Conservation (phyloP, 1,284 basidiomycete genomes). For the Cystobasidium slooffiae region DNA sequence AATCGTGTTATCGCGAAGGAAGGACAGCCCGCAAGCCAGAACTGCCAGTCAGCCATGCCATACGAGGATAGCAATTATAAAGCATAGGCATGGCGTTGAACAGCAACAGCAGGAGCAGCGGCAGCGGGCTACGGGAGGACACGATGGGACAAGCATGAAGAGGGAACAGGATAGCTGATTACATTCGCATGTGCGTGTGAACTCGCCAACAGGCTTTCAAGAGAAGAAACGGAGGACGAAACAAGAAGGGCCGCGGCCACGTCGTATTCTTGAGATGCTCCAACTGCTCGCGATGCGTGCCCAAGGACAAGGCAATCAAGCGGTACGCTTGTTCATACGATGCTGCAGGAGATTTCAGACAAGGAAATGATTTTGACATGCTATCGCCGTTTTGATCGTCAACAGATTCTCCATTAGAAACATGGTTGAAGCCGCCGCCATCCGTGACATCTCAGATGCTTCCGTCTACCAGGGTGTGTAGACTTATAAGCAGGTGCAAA, state of each 20-base stretch:
- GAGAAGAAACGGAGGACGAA: constrained; percentile 96
- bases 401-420: constrained; percentile 92
- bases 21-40: not conserved
- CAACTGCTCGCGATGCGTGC: constrained; percentile 79
- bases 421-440: constrained; percentile 97
- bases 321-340: constrained; percentile 49
- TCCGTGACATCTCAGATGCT: constrained; percentile 96
- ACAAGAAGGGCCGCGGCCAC: constrained; percentile 98
- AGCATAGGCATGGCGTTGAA: too few species aligned
- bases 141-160: not conserved
- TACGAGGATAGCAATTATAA: too few species aligned
- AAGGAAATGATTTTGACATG: too few species aligned
- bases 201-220: constrained; percentile 76
- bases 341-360: too few species aligned
- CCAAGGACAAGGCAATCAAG: constrained; percentile 98
- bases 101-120: too few species aligned
- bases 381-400: not conserved
- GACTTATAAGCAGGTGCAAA: not conserved
- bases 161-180: not conserved
- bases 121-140: not conserved
- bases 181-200: not conserved
- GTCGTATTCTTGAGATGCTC: constrained; percentile 93
- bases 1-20: not conserved
- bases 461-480: constrained; percentile 86
- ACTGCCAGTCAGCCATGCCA: too few species aligned